These are phyloP conservation scores for Taxawa tesnikishii DNA, from an alignment of 2,329 filamentous ascomycete genomes.

Conservation along the genomic window DNA sequence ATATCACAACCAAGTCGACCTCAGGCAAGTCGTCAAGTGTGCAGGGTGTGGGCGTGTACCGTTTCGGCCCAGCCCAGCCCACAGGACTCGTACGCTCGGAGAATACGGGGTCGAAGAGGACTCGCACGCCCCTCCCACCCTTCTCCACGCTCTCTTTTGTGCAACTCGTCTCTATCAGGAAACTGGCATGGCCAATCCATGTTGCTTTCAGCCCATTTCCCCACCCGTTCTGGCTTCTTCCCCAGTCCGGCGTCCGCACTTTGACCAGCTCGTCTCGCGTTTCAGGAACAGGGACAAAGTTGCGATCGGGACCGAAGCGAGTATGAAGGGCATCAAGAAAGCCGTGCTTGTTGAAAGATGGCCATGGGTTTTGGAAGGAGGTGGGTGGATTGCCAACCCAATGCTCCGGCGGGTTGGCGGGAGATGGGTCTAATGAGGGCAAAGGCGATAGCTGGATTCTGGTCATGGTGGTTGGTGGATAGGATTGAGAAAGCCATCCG, in stretches of 20 bases:
- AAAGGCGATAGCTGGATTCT: too few species aligned
- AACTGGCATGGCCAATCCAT: conserved; percentile 41
- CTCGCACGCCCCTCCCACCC: conserved; percentile 26
- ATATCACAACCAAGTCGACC: conserved; percentile 39
- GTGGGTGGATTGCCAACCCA: conserved; percentile 31
- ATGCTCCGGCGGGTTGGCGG: too few species aligned
- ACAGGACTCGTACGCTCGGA: conserved; percentile 36
- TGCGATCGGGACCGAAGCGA: conserved; percentile 26
- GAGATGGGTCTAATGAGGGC: too few species aligned
- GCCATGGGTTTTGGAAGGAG: conserved; percentile 38
- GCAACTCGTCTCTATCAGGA: conserved; percentile 31
- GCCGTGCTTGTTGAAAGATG: conserved; percentile 21
- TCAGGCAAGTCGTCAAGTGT: conserved; percentile 35
- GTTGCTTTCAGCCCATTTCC: conserved; percentile 28
- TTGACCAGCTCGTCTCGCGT: conserved; percentile 28
- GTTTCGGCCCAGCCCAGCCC: conserved; percentile 34
- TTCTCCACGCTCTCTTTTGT: conserved; percentile 7
- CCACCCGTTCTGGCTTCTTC: conserved; percentile 8
- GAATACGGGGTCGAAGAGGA: conserved; percentile 44
- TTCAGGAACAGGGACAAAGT: conserved; percentile 34
- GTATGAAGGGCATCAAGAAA: conserved; percentile 19
- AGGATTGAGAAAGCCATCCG: too few species aligned
- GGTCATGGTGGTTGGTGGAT: too few species aligned
- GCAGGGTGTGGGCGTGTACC: conserved; percentile 41
- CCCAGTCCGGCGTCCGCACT: conserved; percentile 30